Evolutionary conservation across 1,284 basidiomycete species (phyloP).

Genomic region (Ceratobasidium theobromae): DNA sequence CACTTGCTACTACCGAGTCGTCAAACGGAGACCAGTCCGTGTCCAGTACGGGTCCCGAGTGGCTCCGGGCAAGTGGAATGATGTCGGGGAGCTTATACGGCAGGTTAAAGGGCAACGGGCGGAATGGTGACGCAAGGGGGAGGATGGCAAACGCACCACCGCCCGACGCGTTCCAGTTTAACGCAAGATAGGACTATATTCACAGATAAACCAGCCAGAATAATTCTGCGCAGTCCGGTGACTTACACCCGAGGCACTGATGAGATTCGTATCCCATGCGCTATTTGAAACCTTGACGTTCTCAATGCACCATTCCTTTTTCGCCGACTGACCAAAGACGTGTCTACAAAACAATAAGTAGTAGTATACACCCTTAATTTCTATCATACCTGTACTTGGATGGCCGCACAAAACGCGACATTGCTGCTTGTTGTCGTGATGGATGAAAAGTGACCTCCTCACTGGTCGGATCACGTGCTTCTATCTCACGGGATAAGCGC

Average conservation of each 20-base stretch:
- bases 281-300: slow-evolving; percentile 88
- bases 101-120: slow-evolving; percentile 54
- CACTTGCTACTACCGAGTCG: slow-evolving; percentile 86
- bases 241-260: slow-evolving; percentile 81
- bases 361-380: neutral
- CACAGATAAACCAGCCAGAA: slow-evolving; percentile 10
- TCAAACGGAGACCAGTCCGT: slow-evolving; percentile 97
- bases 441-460: too few relatives aligned
- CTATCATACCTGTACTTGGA: slow-evolving; percentile 56
- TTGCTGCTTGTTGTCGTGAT: slow-evolving; percentile 36
- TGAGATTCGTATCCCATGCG: slow-evolving; percentile 96
- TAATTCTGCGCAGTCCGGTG: slow-evolving; percentile 19
- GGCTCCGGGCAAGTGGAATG: slow-evolving; percentile 86
- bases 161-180: slow-evolving; percentile 96
- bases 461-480: neutral
- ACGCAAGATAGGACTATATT: slow-evolving; percentile 73
- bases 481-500: neutral
- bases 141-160: slow-evolving; percentile 95
- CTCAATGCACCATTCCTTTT: slow-evolving; percentile 83
- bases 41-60: slow-evolving; percentile 81
- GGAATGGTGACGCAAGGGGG: slow-evolving; percentile 78
- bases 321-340: slow-evolving; percentile 83
- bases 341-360: slow-evolving; percentile 56
- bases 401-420: slow-evolving; percentile 60
- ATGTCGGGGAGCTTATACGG: slow-evolving; percentile 87